Conservation (phyloP, 495 filamentous ascomycete species). For the Penicillium pulvis region DNA sequence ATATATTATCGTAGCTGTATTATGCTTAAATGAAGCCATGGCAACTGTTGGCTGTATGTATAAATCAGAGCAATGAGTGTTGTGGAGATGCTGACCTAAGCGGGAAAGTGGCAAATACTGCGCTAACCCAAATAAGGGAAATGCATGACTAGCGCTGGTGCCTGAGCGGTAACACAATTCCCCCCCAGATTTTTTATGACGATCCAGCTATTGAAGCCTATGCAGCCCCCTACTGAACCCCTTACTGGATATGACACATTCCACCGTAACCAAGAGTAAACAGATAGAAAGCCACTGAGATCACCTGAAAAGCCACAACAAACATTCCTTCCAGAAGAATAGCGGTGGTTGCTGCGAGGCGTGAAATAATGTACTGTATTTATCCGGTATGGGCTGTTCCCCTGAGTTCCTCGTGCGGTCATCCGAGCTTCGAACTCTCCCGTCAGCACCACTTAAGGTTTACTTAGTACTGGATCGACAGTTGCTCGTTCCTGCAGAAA, state of each 20-base stretch:
- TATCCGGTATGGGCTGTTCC: background rate
- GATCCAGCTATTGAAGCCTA: conserved; percentile 2
- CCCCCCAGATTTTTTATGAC: background rate
- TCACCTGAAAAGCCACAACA: background rate
- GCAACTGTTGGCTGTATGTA: too few relatives aligned
- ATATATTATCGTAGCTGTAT: too few relatives aligned
- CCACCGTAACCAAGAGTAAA: conserved; percentile 9
- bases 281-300: conserved; percentile 3
- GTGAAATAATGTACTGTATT: background rate
- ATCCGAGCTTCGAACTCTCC: background rate
- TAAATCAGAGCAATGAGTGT: too few relatives aligned
- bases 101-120: background rate
- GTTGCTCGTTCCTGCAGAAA: conserved; percentile 9
- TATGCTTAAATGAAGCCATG: too few relatives aligned
- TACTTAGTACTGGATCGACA: conserved; percentile 7
- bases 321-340: conserved; percentile 13
- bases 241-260: conserved; percentile 12
- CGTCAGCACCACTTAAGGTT: conserved; percentile 5
- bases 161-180: background rate
- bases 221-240: background rate
- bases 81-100: background rate
- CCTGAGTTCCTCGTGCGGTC: background rate
- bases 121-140: background rate
- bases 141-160: background rate
- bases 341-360: conserved; percentile 8